Evolutionary conservation across 1,139 yeast genomes (phyloP), one percentile per base, ranked within the genome.

Genomic region (Kodamaea derodonti): DNA sequence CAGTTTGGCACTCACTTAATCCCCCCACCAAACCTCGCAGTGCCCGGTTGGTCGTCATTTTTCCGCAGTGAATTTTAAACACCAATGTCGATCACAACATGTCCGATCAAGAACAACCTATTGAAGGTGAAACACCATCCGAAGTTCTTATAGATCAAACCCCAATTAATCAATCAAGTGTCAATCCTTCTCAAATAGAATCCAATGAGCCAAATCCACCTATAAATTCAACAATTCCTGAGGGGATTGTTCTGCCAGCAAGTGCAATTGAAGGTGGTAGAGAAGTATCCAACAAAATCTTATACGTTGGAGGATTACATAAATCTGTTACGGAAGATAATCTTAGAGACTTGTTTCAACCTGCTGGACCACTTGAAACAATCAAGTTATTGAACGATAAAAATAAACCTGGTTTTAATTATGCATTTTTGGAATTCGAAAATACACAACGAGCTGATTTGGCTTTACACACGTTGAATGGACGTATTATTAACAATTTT

Each of bases 351-450:
- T 60, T 82, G 36, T 83, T 86, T 54, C 68, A 76, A 30, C 75
- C 72, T 13, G 76, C 79, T 24, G 86, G 90, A 16, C 62, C 72
- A 15, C 69, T 80, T 33, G 71, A 75, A 40, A 66, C 77, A 22
- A 75, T 83, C 38, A 87, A 85, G 59, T 64, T 87, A 28, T 67
- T 87, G 43, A 75, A 78, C 40, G 95, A 86, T 53, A 84, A 84
- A 59, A 84, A 84, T 56, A 73, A 74, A 46, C 75, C 75, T 8
- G 85, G 86, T 9, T 79, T 76, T 52, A 84, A 84, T 54, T 88
- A 87, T 57, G 95, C 95, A 1, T 88, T 88, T 57, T 76, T 87
- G 35, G 95, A 87, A 58, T 87, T 76, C 50, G 78, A 71, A 29
- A 65, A 66, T 35, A 70, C 77, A 31, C 67, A 64, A 26, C 67